These are phyloP conservation scores for Lathyrus oleraceus DNA, from an alignment of 306 rosid genomes.

Conservation along the genomic window DNA sequence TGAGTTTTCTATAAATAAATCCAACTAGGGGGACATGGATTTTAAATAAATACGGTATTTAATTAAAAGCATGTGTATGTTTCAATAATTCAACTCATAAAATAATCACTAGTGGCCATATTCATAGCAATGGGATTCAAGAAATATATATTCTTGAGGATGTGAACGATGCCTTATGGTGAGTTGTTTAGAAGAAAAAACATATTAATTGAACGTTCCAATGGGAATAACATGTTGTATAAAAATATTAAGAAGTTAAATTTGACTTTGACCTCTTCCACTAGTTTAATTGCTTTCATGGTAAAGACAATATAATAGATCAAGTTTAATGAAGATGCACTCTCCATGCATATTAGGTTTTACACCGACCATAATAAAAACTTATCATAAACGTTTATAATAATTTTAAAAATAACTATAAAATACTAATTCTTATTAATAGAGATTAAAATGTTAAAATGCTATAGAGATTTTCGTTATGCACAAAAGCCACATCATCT, in stretches of 20 bases:
- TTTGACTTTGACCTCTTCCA: constrained; percentile 34
- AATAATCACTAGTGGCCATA: constrained; percentile 40
- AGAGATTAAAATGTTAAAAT: too few relatives aligned
- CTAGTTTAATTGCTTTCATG: background rate
- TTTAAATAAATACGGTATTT: constrained; percentile 28
- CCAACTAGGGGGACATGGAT: constrained; percentile 47
- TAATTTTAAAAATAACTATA: too few relatives aligned
- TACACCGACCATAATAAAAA: too few relatives aligned
- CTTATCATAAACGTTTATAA: too few relatives aligned
- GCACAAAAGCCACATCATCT: too few relatives aligned
- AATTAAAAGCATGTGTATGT: constrained; percentile 36
- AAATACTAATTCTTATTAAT: too few relatives aligned
- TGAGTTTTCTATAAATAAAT: constrained; percentile 46
- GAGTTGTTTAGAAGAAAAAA: constrained; percentile 28
- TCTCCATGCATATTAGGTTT: too few relatives aligned
- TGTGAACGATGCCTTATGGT: constrained; percentile 42
- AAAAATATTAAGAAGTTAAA: constrained; percentile 30
- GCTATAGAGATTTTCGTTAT: too few relatives aligned
- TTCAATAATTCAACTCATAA: constrained; percentile 27
- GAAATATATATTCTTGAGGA: constrained; percentile 36
- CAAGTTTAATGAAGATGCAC: too few relatives aligned
- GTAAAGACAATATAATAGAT: too few relatives aligned
- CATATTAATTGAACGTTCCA: constrained; percentile 17
- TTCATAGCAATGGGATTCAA: constrained; percentile 23
- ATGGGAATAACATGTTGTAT: constrained; percentile 17